Percentiles rank a stretch among this genome's conserved stretches.
Evolutionary conservation across 495 filamentous ascomycete species (phyloP).

Genomic region (Chaetomidium leptoderma): DNA sequence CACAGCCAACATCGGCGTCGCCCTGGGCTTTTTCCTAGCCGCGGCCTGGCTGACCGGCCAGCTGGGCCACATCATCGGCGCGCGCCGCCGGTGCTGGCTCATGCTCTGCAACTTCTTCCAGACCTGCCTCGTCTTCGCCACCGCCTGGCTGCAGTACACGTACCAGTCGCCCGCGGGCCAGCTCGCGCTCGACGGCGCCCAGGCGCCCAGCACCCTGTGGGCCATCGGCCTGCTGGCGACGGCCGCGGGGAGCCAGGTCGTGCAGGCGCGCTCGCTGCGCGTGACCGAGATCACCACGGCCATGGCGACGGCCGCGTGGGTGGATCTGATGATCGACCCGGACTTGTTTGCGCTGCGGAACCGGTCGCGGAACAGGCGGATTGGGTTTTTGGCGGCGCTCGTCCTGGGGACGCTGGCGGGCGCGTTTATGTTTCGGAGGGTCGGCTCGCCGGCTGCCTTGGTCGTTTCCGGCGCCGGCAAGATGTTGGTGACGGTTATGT

Average conservation of each 20-base stretch:
- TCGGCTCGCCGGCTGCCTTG: constrained; percentile 42
- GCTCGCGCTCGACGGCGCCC: constrained; percentile 26
- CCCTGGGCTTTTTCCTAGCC: constrained; percentile 52
- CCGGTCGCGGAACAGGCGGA: constrained; percentile 47
- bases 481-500: constrained; percentile 43
- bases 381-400: constrained; percentile 49
- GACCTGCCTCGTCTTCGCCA: constrained; percentile 50
- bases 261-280: constrained; percentile 49
- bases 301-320: constrained; percentile 62
- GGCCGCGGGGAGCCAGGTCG: constrained; percentile 56
- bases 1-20: constrained; percentile 50
- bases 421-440: constrained; percentile 42
- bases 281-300: constrained; percentile 63
- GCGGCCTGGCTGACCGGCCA: constrained; percentile 54
- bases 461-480: constrained; percentile 44
- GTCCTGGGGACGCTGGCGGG: constrained; percentile 52
- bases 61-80: constrained; percentile 49
- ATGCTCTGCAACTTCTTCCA: constrained; percentile 50
- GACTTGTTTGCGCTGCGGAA: constrained; percentile 43
- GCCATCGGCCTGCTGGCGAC: constrained; percentile 52
- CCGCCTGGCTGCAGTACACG: constrained; percentile 46
- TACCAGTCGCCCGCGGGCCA: constrained; percentile 22
- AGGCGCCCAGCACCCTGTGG: constrained; percentile 29
- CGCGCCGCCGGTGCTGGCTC: constrained; percentile 49
- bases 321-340: constrained; percentile 57